A percentile compares a stretch with the other conserved stretches of the same genome.
These are phyloP conservation scores for Flaveria ramosissima DNA, from an alignment of 129 eudicot species.

Conservation along the genomic window DNA sequence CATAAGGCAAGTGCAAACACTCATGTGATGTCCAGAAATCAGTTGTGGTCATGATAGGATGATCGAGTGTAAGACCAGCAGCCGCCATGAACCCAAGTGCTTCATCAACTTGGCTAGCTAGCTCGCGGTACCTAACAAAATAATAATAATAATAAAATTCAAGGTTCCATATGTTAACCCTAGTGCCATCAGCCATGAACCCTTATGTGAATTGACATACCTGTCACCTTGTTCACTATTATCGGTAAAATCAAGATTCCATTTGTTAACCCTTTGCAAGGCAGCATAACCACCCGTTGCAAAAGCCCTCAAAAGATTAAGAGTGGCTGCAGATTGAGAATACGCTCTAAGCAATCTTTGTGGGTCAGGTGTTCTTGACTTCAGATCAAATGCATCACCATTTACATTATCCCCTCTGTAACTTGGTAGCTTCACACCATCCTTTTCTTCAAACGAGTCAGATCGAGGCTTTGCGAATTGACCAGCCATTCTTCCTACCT, in stretches of 20 bases:
- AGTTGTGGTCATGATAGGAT: constrained; percentile 65
- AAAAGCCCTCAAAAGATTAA: constrained; percentile 7
- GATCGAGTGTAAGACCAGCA: constrained; percentile 72
- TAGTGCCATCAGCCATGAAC: background rate
- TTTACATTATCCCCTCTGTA: constrained; percentile 9
- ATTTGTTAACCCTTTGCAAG: constrained; percentile 6
- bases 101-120: constrained; percentile 1
- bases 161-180: background rate
- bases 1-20: constrained; percentile 73
- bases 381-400: constrained; percentile 9
- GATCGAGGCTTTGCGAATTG: constrained; percentile 6
- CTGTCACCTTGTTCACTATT: constrained; percentile 3
- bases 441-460: background rate
- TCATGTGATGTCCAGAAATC: constrained; percentile 85
- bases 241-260: constrained; percentile 10
- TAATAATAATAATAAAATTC: background rate
- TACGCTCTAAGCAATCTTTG: background rate
- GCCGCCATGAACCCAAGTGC: constrained; percentile 65
- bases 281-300: background rate
- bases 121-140: background rate
- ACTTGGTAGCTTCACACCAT: constrained; percentile 3
- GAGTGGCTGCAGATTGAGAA: constrained; percentile 10
- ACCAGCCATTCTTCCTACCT: constrained; percentile 13
- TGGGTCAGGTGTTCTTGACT: constrained; percentile 3
- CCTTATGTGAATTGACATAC: background rate